phyloP scores from a whole-genome alignment of 78 protist genomes.

The Protostelium mycophagum region DNA sequence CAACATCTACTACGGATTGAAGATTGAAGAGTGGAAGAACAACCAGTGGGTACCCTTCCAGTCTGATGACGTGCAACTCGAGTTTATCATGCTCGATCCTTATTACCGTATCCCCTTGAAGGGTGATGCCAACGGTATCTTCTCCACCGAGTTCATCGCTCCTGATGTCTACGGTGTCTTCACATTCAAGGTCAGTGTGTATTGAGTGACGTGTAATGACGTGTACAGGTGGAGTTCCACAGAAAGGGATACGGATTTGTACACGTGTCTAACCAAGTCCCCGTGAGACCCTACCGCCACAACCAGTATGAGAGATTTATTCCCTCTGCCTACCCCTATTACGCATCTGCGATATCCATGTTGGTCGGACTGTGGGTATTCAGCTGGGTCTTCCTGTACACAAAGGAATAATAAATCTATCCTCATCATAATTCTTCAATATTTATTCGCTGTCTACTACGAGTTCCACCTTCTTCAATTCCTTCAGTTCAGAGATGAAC shows the following conservation, averaged over 20 bases:
- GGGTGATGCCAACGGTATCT: conserved; percentile 32
- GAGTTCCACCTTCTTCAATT: not conserved
- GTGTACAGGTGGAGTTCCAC: conserved; percentile 25
- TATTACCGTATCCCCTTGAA: conserved; percentile 57
- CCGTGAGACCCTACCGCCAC: conserved; percentile 85
- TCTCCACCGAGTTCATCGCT: conserved; percentile 13
- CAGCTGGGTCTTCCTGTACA: conserved; percentile 51
- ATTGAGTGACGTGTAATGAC: not conserved
- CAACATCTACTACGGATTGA: conserved; percentile 22
- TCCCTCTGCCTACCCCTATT: conserved; percentile 84
- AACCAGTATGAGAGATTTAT: conserved; percentile 84
- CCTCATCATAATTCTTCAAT: too few species aligned
- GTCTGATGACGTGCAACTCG: conserved; percentile 55
- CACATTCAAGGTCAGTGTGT: conserved; percentile 45
- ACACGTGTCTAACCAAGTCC: conserved; percentile 16
- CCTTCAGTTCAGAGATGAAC: not conserved
- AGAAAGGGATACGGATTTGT: conserved; percentile 53
- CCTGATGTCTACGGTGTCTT: conserved; percentile 89
- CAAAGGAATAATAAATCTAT: not conserved
- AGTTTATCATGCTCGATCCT: conserved; percentile 79
- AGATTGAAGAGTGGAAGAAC: conserved; percentile 52
- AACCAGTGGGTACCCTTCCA: conserved; percentile 73
- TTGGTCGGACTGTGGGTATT: conserved; percentile 68
- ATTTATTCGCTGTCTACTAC: too few species aligned
- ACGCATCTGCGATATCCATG: conserved; percentile 75